phyloP scores from a whole-genome alignment of 2,329 filamentous ascomycete genomes.

The Arthrobotrys sphaeroides region DNA sequence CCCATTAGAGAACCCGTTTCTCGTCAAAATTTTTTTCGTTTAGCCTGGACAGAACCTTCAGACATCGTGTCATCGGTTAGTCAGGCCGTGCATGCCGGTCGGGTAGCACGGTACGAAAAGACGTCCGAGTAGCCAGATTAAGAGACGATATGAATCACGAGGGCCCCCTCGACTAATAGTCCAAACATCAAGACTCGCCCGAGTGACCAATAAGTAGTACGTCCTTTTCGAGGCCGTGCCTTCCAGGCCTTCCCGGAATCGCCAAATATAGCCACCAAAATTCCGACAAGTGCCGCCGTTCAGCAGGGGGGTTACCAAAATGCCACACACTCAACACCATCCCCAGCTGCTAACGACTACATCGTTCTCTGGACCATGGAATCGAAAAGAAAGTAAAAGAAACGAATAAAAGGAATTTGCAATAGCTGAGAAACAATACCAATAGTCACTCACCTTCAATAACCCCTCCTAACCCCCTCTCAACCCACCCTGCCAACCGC shows the following conservation, averaged over 20 bases:
- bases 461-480: constrained; percentile 27
- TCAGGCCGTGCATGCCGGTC: neutral
- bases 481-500: constrained; percentile 43
- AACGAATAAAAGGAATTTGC: neutral
- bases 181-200: too few relatives aligned
- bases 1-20: neutral
- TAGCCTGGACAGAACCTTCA: too few relatives aligned
- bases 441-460: constrained; percentile 40
- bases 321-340: constrained; percentile 11
- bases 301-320: neutral
- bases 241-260: constrained; percentile 5
- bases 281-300: neutral
- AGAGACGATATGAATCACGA: constrained; percentile 6
- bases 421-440: neutral
- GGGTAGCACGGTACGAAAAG: neutral
- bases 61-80: neutral
- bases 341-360: too few relatives aligned
- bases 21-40: too few relatives aligned
- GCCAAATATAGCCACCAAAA: constrained; percentile 5
- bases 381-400: neutral
- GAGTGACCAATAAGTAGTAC: too few relatives aligned
- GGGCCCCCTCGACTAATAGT: too few relatives aligned
- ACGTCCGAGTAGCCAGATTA: neutral
- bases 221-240: neutral
- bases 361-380: too few relatives aligned